A percentile compares a stretch with the other conserved stretches of the same genome.
These are phyloP conservation scores for Casuarina cunninghamiana DNA, from an alignment of 306 rosid species.

Conservation along the genomic window DNA sequence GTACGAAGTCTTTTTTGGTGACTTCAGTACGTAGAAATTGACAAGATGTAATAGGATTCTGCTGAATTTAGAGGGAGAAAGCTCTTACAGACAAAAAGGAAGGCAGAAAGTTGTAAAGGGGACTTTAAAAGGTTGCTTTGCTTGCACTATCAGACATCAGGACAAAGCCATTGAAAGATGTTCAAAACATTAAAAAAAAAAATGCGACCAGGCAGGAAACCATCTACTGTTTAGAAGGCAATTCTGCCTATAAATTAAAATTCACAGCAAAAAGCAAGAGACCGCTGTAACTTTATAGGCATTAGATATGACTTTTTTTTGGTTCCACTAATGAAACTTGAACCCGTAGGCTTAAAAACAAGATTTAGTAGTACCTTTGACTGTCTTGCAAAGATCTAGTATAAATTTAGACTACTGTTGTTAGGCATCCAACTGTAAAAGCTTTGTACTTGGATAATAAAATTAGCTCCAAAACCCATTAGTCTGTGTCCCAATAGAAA, in stretches of 20 bases:
- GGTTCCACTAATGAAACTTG: no score
- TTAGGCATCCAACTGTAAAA: not conserved
- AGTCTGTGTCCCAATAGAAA: not conserved
- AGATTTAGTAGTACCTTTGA: not conserved
- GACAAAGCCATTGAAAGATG: conserved; percentile 10
- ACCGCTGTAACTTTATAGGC: no score
- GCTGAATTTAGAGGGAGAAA: conserved; percentile 1
- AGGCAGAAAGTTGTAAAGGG: conserved; percentile 22
- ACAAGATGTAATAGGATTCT: not conserved
- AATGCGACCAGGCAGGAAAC: conserved; percentile 7
- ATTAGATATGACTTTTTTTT: not conserved
- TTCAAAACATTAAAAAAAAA: conserved; percentile 7
- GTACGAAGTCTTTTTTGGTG: not conserved
- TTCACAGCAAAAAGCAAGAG: not conserved
- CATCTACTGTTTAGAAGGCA: not conserved
- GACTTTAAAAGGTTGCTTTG: conserved; percentile 39
- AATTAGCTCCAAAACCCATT: no score
- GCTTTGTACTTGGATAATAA: not conserved
- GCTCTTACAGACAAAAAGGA: not conserved
- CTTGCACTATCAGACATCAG: conserved; percentile 40
- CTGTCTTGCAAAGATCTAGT: not conserved
- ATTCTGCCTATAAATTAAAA: no score
- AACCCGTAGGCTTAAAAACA: not conserved
- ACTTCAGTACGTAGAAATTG: not conserved
- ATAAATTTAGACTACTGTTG: not conserved